Evolutionary conservation across 2,329 filamentous ascomycete species (phyloP), one percentile per base, ranked within the genome.

Genomic region (Berkeleyomyces basicola): DNA sequence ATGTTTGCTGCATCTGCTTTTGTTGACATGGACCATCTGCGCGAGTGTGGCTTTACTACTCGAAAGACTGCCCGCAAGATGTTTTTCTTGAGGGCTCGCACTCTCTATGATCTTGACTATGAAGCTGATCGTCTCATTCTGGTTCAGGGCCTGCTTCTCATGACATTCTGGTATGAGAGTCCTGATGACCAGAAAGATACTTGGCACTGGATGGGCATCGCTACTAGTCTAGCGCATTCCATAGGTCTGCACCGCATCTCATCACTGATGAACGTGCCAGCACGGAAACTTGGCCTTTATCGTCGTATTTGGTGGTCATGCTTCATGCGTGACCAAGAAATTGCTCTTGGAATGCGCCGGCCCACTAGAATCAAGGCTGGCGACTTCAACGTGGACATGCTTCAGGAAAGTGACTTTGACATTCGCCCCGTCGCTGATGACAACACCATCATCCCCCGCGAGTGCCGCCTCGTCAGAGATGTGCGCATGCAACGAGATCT

Each of bases 191-290:
- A 96, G 71, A 96, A 96, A 73, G 92, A 96, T 72, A 96, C 91
- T 55, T 96, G 92, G 88, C 91, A 96, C 71, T 96, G 91, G 92
- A 95, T 96, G 88, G 92, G 92, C 16, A 89, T 96, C 44, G 92
- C 91, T 49, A 88, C 95, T 65, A 96, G 91, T 10, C 78, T 96
- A 57, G 91, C 90, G 61, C 90, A 96, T 72, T 96, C 91, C 10
- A 96, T 96, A 67, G 91, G 92, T 4, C 79, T 96, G 16, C 90
- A 97, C 73, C 87, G 91, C 66, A 88, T 96, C 69, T 90, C 90
- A 1, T 77, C 75, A 23, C 86, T 85, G 63, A 90, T 88, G 7
- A 85, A 82, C 68, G 89, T 96, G 81, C 81, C 87, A 46, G 73
- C 76, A 2, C 79, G 82, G 61, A 86, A 88, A 69, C 87, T 90